Evolutionary conservation across 163 green algal genomes (phyloP).

Genomic region (Chloromonas sp.): DNA sequence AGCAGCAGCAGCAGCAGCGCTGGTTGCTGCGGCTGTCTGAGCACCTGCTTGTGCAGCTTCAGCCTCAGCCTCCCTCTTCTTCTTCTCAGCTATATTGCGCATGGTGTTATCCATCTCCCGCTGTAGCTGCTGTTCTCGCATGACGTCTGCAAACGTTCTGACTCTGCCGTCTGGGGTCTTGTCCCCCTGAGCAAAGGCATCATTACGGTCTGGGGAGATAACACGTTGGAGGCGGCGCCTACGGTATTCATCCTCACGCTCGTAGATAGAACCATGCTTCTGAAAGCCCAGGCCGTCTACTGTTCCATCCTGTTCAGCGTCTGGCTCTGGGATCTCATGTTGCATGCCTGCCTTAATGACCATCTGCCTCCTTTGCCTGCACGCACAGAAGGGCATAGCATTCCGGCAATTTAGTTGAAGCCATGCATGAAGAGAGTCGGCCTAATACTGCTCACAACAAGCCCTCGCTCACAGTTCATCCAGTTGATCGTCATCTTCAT

Average conservation of each 20-base stretch:
- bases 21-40: slow-evolving; percentile 13
- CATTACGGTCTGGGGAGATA: slow-evolving; percentile 84
- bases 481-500: slow-evolving; percentile 51
- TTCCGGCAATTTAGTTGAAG: not conserved
- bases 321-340: slow-evolving; percentile 22
- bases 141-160: slow-evolving; percentile 89
- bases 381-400: not conserved
- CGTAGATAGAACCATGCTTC: slow-evolving; percentile 66
- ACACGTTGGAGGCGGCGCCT: slow-evolving; percentile 71
- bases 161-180: slow-evolving; percentile 74
- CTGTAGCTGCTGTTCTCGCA: slow-evolving; percentile 77
- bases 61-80: slow-evolving; percentile 48
- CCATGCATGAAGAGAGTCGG: not conserved
- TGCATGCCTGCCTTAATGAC: not conserved
- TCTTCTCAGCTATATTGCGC: slow-evolving; percentile 74
- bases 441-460: no score
- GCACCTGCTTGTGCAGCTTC: slow-evolving; percentile 16
- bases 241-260: slow-evolving; percentile 91
- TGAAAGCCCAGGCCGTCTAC: slow-evolving; percentile 26
- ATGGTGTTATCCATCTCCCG: slow-evolving; percentile 93
- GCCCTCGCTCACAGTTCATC: slow-evolving; percentile 29
- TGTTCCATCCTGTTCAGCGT: slow-evolving; percentile 3
- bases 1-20: slow-evolving; percentile 2
- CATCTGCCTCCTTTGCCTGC: slow-evolving; percentile 9
- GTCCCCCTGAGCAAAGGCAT: slow-evolving; percentile 87